phyloP scores from a whole-genome alignment of 495 filamentous ascomycete species.

The Trichoderma virens region DNA sequence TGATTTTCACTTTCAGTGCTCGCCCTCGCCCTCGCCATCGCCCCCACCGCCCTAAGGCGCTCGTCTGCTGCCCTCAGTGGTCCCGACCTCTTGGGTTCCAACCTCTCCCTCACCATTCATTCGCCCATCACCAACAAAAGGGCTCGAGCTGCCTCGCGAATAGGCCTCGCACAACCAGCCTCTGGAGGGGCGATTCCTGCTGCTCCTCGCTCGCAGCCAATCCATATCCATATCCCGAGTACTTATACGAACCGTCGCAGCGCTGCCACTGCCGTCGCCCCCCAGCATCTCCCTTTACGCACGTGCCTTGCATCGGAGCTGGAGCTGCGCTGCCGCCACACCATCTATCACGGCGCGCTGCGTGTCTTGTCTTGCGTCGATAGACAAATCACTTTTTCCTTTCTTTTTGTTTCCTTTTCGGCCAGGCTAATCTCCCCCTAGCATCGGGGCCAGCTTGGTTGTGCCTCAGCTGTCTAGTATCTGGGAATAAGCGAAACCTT shows the following conservation, averaged over 20 bases:
- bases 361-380: not conserved
- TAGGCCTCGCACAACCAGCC: slow-evolving; percentile 4
- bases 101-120: slow-evolving; percentile 3
- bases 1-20: not conserved
- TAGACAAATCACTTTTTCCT: not conserved
- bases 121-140: slow-evolving; percentile 8
- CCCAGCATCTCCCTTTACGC: slow-evolving; percentile 8
- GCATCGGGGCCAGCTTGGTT: not conserved
- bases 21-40: no score
- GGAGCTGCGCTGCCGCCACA: not conserved
- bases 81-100: not conserved
- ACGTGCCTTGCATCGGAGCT: not conserved
- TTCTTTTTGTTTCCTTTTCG: not conserved
- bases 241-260: not conserved
- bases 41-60: not conserved
- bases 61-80: not conserved
- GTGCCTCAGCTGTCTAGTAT: not conserved
- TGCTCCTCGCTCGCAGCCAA: not conserved
- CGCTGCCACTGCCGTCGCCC: not conserved
- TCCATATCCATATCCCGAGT: not conserved
- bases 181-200: not conserved
- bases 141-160: slow-evolving; percentile 9
- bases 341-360: no score
- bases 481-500: not conserved
- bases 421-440: not conserved